Base-by-base conservation (phyloP, 768 basidiomycete species). In the Suillus placidus region DNA sequence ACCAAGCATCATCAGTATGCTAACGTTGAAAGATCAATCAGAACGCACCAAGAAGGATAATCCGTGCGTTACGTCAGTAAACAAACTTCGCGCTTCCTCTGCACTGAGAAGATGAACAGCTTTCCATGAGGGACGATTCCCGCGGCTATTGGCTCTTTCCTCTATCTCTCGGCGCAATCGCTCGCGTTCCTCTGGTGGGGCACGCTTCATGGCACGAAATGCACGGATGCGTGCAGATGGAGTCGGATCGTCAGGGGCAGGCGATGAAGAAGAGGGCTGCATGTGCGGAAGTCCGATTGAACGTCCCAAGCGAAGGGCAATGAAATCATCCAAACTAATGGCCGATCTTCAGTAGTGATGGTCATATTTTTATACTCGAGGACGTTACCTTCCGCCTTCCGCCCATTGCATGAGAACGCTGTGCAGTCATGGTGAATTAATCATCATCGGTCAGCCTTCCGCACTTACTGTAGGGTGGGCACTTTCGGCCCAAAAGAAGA, bases 381-480 rank as follows among this genome's bases (percentile, higher is more conserved):
- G 3, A 68, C 70, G 16, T 63, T 23, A 84, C 85, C 86, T 88
- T 68, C 94, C 94, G 8, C 90, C 92, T 82, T 95, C 93, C 0
- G 94, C 94, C 91, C 91, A 95, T 80, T 95, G 92, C 94, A 95
- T 95, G 30, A 95, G 79, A 12, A 95, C 88, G 69, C 93, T 94
- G 40, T 9, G 34, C 26, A 38, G 26, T 23, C 6, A 10, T 37
- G 63, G 70, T 43, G 70, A 61, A 35, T n/a, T 7, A 3, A 26
- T 30, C 8, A 14, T 30, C 26, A 43, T 58, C 6, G 34, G 10
- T 30, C 10, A 1, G 16, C 4, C 9, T 30, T 1, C 40, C 57
- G 12, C 6, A 79, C 90, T 78, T 70, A 93, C 93, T 95, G 93
- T 43, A 97, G 77, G 1, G 95, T 91, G 5, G 93, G 94, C 32